These are phyloP conservation scores for Dioscorea dumetorum DNA, from an alignment of 106 monocot species.

Conservation along the genomic window DNA sequence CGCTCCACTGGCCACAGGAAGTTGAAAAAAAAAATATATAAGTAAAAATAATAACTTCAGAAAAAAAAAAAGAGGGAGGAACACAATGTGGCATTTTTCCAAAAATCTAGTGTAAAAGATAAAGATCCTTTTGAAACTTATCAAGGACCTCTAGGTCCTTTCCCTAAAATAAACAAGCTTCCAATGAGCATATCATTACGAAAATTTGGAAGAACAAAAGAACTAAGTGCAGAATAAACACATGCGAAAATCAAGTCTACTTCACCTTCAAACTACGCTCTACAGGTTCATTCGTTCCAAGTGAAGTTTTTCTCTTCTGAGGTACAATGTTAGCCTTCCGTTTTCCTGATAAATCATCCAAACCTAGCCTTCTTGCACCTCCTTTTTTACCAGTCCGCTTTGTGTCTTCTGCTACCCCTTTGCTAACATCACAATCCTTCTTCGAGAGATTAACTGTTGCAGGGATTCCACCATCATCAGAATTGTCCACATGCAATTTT, in stretches of 20 bases:
- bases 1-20: too few species aligned
- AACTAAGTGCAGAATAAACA: not conserved
- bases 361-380: slow-evolving; percentile 2
- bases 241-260: not conserved
- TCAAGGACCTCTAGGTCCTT: too few species aligned
- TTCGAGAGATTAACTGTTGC: not conserved
- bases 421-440: not conserved
- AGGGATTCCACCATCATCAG: slow-evolving; percentile 10
- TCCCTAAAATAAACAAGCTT: too few species aligned
- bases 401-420: slow-evolving; percentile 2
- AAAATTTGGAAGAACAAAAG: not conserved
- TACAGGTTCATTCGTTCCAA: slow-evolving; percentile 11
- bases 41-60: too few species aligned
- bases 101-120: too few species aligned
- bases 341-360: slow-evolving; percentile 8
- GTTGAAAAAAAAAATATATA: too few species aligned
- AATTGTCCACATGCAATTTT: slow-evolving; percentile 6
- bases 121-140: too few species aligned
- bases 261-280: slow-evolving; percentile 34
- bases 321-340: slow-evolving; percentile 10
- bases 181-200: too few species aligned
- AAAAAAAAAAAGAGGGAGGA: too few species aligned
- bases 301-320: slow-evolving; percentile 1
- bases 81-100: too few species aligned
- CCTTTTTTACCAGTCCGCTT: slow-evolving; percentile 13